These are phyloP conservation scores for Phytopythium helicoides DNA, from an alignment of 352 stramenopile species.

Conservation along the genomic window DNA sequence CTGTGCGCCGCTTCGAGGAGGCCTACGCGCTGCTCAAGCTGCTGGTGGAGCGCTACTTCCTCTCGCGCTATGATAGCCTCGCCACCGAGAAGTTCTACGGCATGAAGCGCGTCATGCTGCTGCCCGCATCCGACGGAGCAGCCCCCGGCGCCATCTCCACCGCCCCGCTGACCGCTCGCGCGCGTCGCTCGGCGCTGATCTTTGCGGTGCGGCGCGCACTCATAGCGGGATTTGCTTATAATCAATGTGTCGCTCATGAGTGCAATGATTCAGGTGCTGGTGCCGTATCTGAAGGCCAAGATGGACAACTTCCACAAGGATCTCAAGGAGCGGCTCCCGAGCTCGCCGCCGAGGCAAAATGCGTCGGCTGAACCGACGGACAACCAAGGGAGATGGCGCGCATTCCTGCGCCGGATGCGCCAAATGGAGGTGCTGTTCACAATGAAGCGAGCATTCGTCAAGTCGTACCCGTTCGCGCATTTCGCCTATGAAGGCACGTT, in stretches of 20 bases:
- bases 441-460: conserved; percentile 61
- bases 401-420: conserved; percentile 46
- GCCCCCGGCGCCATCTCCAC: conserved; percentile 13
- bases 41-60: conserved; percentile 67
- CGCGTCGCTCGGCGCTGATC: conserved; percentile 51
- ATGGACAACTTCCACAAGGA: conserved; percentile 61
- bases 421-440: conserved; percentile 44
- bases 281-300: conserved; percentile 82
- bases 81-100: conserved; percentile 85
- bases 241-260: background rate
- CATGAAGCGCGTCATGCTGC: conserved; percentile 75
- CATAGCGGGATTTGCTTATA: no score
- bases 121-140: conserved; percentile 1
- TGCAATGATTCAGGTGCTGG: conserved; percentile 35
- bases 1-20: conserved; percentile 74
- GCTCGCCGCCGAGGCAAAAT: conserved; percentile 1
- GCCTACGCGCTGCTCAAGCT: conserved; percentile 68
- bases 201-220: conserved; percentile 42
- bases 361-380: conserved; percentile 2
- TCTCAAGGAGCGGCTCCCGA: conserved; percentile 31
- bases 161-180: conserved; percentile 36
- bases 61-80: conserved; percentile 71
- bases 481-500: conserved; percentile 79
- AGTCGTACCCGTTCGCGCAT: conserved; percentile 71
- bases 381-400: conserved; percentile 6